phyloP scores from a whole-genome alignment of 345 rosid genomes.

The Alliaria petiolata region DNA sequence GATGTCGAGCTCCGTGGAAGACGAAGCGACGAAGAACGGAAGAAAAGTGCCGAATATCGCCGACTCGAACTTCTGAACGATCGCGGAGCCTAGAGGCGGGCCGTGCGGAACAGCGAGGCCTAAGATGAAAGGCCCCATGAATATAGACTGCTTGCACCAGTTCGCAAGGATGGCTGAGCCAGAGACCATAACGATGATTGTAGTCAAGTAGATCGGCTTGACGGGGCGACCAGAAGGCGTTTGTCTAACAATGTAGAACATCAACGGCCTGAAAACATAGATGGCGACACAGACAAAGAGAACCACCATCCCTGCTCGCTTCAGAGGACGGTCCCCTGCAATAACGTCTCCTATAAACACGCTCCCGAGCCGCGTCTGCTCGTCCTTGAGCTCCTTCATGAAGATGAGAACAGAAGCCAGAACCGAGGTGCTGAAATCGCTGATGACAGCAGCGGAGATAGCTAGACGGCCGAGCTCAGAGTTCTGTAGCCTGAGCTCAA shows the following conservation, averaged over 20 bases:
- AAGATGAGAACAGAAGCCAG: neutral
- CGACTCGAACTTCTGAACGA: conserved; percentile 40
- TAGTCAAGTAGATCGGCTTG: conserved; percentile 20
- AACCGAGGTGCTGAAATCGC: conserved; percentile 27
- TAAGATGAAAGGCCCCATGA: conserved; percentile 40
- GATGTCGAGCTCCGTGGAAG: conserved; percentile 12
- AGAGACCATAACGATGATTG: conserved; percentile 30
- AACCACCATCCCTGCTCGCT: conserved; percentile 11
- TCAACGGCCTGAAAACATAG: conserved; percentile 28
- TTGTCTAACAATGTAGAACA: conserved; percentile 26
- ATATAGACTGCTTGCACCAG: conserved; percentile 23
- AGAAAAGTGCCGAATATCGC: conserved; percentile 30
- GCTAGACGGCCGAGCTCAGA: conserved; percentile 53
- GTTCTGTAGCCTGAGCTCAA: conserved; percentile 48
- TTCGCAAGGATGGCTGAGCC: conserved; percentile 27
- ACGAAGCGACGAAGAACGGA: conserved; percentile 25
- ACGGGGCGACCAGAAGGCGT: conserved; percentile 39
- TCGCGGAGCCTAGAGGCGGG: conserved; percentile 48
- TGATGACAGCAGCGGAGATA: conserved; percentile 37
- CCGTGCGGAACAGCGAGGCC: conserved; percentile 50
- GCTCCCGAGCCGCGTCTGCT: conserved; percentile 21
- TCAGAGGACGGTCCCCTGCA: conserved; percentile 13
- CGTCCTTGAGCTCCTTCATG: conserved; percentile 31
- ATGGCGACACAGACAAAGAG: conserved; percentile 21
- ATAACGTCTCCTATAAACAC: conserved; percentile 29